Conservation (phyloP, 1,139 yeast genomes). For the Suhomyces wounanorum region DNA sequence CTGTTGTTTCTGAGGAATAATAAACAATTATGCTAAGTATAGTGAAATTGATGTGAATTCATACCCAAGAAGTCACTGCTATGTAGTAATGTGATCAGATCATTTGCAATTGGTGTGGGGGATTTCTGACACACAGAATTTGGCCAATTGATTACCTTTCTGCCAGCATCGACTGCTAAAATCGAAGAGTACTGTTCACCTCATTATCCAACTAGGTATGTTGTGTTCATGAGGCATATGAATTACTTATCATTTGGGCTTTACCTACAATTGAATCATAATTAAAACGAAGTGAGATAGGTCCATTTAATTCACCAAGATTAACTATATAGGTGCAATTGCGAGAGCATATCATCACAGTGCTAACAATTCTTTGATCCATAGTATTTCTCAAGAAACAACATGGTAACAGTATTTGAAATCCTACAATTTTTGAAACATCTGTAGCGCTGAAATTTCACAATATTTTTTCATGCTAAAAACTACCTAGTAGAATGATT, state of each 20-base stretch:
- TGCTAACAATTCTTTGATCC: too few relatives aligned
- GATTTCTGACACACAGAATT: neutral
- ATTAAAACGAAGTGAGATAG: too few relatives aligned
- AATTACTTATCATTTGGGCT: too few relatives aligned
- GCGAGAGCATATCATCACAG: too few relatives aligned
- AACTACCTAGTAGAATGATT: neutral
- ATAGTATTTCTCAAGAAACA: neutral
- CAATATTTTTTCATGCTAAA: neutral
- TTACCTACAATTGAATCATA: too few relatives aligned
- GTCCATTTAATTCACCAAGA: too few relatives aligned
- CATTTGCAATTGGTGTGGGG: neutral
- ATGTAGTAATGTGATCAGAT: neutral
- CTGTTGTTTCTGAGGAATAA: neutral
- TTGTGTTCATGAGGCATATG: too few relatives aligned
- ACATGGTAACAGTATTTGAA: neutral
- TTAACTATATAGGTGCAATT: too few relatives aligned
- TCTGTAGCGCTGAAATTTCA: neutral
- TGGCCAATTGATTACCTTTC: neutral
- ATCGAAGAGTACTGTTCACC: neutral
- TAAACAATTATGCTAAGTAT: neutral
- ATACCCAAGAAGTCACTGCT: neutral
- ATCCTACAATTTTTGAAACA: neutral
- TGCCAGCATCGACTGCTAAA: neutral
- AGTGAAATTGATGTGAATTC: neutral
- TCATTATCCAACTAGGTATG: too few relatives aligned